Percentiles rank a stretch among this genome's conserved stretches.
These are phyloP conservation scores for Thymus mandschuricus DNA, from an alignment of 257 asterid species.

Conservation along the genomic window DNA sequence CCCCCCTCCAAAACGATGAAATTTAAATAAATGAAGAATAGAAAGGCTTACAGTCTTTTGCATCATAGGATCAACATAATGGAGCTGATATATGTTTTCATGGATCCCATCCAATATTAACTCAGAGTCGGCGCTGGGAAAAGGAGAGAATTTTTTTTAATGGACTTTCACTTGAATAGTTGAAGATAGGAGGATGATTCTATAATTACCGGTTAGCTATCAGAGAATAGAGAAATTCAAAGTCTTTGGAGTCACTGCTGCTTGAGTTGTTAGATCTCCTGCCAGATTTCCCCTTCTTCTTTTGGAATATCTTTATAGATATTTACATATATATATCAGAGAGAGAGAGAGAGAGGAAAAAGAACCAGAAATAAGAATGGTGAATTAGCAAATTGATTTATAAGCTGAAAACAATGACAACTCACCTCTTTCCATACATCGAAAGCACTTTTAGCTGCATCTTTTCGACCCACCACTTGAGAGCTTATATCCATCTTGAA, in stretches of 20 bases:
- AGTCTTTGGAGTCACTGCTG: constrained; percentile 52
- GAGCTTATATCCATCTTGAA: constrained; percentile 81
- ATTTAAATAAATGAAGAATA: constrained; percentile 10
- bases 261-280: constrained; percentile 48
- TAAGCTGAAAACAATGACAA: constrained; percentile 28
- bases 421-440: constrained; percentile 97
- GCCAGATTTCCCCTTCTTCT: constrained; percentile 57
- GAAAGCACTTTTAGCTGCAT: constrained; percentile 79
- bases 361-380: constrained; percentile 11
- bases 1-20: not conserved
- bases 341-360: not conserved
- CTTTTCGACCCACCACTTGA: constrained; percentile 96
- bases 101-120: constrained; percentile 86
- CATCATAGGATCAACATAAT: constrained; percentile 90
- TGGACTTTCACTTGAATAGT: constrained; percentile 30
- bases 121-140: constrained; percentile 87
- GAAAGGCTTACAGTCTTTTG: constrained; percentile 78
- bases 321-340: not conserved
- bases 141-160: constrained; percentile 30
- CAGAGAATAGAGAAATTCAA: constrained; percentile 72
- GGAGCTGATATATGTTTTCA: constrained; percentile 82
- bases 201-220: constrained; percentile 77
- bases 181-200: constrained; percentile 23
- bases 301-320: constrained; percentile 75
- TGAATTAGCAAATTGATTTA: constrained; percentile 20